These are phyloP conservation scores for Russula olivacea DNA, from an alignment of 768 basidiomycete species.

Conservation along the genomic window DNA sequence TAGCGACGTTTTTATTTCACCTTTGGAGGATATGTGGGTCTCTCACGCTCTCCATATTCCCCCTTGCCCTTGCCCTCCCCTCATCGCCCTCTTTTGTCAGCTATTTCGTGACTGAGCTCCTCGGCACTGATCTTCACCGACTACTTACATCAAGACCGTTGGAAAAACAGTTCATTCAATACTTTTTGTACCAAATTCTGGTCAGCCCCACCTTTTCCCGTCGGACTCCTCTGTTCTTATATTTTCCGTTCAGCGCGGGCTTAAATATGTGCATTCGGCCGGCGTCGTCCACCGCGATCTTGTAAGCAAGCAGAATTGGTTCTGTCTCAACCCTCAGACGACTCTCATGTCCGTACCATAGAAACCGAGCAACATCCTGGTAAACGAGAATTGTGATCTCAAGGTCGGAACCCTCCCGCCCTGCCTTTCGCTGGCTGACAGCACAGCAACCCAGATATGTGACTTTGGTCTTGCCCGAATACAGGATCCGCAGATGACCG, in stretches of 20 bases:
- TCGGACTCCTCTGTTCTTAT: slow-evolving; percentile 2
- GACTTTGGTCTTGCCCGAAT: slow-evolving; percentile 98
- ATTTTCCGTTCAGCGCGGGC: slow-evolving; percentile 62
- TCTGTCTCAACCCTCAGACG: neutral
- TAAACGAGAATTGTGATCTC: slow-evolving; percentile 99
- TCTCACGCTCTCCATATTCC: neutral
- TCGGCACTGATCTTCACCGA: slow-evolving; percentile 97
- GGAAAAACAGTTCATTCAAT: slow-evolving; percentile 99
- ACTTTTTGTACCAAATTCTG: slow-evolving; percentile 98
- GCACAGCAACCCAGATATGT: slow-evolving; percentile 61
- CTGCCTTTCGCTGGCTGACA: slow-evolving; percentile 18
- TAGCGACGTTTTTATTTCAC: slow-evolving; percentile 98
- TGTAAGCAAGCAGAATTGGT: slow-evolving; percentile 39
- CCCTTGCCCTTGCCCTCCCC: slow-evolving; percentile 6
- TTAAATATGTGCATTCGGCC: slow-evolving; percentile 99
- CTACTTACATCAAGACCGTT: slow-evolving; percentile 92
- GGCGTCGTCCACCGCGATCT: slow-evolving; percentile 98
- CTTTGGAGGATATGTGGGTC: slow-evolving; percentile 92
- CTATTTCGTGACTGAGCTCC: slow-evolving; percentile 97
- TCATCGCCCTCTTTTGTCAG: slow-evolving; percentile 37
- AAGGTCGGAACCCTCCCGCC: slow-evolving; percentile 51
- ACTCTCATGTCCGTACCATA: slow-evolving; percentile 30
- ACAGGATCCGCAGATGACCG: slow-evolving; percentile 99
- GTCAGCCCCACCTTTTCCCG: slow-evolving; percentile 40
- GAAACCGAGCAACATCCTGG: slow-evolving; percentile 99